Percentiles rank a stretch among this genome's conserved stretches.
phyloP scores from a whole-genome alignment of 192 early-diverging fungal genomes.

The Linnemannia zychae region DNA sequence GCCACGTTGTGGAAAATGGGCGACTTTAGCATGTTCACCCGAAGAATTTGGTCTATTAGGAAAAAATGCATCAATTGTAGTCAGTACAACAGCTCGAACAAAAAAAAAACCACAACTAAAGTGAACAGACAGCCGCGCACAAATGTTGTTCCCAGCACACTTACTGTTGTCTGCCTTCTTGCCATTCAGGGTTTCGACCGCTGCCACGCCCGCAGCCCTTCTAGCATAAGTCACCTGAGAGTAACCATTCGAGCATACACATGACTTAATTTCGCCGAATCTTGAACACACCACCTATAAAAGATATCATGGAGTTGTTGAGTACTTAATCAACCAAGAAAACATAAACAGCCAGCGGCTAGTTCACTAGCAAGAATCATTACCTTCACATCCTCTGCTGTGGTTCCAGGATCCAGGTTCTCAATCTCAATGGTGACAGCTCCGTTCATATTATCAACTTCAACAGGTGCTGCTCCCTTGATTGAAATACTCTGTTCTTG shows the following conservation, averaged over 20 bases:
- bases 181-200: slow-evolving; percentile 39
- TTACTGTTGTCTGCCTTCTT: slow-evolving; percentile 52
- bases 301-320: not conserved
- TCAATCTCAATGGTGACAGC: slow-evolving; percentile 50
- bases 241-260: slow-evolving; percentile 41
- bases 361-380: not conserved
- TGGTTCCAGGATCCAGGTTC: slow-evolving; percentile 51
- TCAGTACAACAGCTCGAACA: not conserved
- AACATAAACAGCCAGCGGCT: not conserved
- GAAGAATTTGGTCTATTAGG: slow-evolving; percentile 39
- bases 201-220: slow-evolving; percentile 37
- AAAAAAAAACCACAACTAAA: not conserved
- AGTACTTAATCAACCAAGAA: not conserved
- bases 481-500: slow-evolving; percentile 12
- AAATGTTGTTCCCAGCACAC: not conserved
- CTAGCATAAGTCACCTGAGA: slow-evolving; percentile 48
- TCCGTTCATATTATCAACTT: not conserved
- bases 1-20: slow-evolving; percentile 19
- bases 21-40: slow-evolving; percentile 29
- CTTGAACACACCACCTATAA: slow-evolving; percentile 41
- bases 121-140: too few relatives aligned
- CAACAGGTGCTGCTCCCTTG: slow-evolving; percentile 16
- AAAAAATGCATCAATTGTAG: not conserved
- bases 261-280: slow-evolving; percentile 49
- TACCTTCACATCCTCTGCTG: slow-evolving; percentile 54